Evolutionary conservation across 345 rosid species (phyloP), one percentile per base, ranked within the genome.

Genomic region (Combretum micranthum): DNA sequence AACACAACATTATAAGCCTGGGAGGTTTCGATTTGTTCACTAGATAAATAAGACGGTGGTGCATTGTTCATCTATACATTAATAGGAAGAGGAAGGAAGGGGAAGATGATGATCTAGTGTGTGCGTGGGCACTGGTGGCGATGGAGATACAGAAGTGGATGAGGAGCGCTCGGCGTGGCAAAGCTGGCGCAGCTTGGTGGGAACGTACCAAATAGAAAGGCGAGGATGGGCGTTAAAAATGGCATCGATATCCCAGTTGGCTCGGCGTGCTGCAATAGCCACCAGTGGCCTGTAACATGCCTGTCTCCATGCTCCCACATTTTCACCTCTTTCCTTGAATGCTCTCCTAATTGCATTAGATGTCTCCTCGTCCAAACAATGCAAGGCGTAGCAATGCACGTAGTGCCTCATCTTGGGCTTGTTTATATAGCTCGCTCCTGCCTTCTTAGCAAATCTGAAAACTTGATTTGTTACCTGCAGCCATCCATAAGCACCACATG

Each of bases 361-460:
- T 0, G 82, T 83, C 2, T 83, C 88, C 84, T 87, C 90, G 69
- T 93, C 99, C 3, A 93, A 80, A 59, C 97, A 89, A 55, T 93
- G 99, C 14, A 93, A 75, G 2, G 99, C 97, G 51, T 93, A 93
- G 80, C 99, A 93, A 13, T 93, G 99, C 48, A 93, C 99, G 60
- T 93, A 93, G 67, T 89, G 97, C 62, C 99, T 71, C 97, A 93
- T 93, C 71, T 93, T 93, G 10, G 99, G 99, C 81, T 93, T 93
- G 90, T 93, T 93, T 32, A 93, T 93, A 74, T 87, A 89, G 76
- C 86, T 87, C 16, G 97, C 99, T 12, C 99, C 99, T 0, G 92
- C 84, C 70, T 82, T 89, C 79, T 86, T 93, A 0, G 99, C 99
- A 56, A 72, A 84, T 73, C 99, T 76, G 46, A 93, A 93, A 66